Base-by-base conservation (phyloP, 1,284 basidiomycete genomes). In the Ceratobasidium sp. region DNA sequence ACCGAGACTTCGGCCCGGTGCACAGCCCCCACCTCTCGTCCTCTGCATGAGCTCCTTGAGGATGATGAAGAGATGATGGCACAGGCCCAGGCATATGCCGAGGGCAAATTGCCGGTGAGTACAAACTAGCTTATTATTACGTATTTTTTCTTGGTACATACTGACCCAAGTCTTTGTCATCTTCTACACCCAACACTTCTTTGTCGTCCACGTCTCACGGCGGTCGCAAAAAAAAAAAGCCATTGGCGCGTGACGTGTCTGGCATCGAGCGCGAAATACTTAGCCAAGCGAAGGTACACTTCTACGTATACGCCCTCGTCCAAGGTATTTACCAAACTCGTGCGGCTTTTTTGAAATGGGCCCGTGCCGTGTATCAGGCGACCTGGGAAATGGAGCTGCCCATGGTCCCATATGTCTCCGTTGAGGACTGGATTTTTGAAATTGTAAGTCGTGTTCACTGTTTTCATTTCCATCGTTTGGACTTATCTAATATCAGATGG, bases 171-270 rank as follows among this genome's bases (percentile, higher is more conserved):
- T 55, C 53, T 44, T 42, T 23, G 4, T 33, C 60, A 18, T n/a
- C n/a, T n/a, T n/a, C n/a, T n/a, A n/a, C n/a, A n/a, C n/a, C n/a
- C n/a, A n/a, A n/a, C n/a, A n/a, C n/a, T n/a, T n/a, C n/a, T n/a
- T n/a, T n/a, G n/a, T 15, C 60, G n/a, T 63, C 60, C 33, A 9
- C 55, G 18, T 56, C 55, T 20, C 26, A 7, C 20, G 4, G 60
- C n/a, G 28, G 60, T 40, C 63, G 40, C 44, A 64, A 64, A 28
- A 72, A 72, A 60, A 39, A n/a, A 40, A 72, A 72, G 70, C 70
- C 70, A 15, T 40, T 72, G 7, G 56, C 70, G 10, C 18, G 55
- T 2, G 70, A 72, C 26, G 7, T 60, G 5, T 42, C n/a, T 0
- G 70, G 70, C 5, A 3, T 60, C 42, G n/a, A 42, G 18, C 53